Evolutionary conservation across 208 protist species (phyloP).

Genomic region (Leishmania mexicana): DNA sequence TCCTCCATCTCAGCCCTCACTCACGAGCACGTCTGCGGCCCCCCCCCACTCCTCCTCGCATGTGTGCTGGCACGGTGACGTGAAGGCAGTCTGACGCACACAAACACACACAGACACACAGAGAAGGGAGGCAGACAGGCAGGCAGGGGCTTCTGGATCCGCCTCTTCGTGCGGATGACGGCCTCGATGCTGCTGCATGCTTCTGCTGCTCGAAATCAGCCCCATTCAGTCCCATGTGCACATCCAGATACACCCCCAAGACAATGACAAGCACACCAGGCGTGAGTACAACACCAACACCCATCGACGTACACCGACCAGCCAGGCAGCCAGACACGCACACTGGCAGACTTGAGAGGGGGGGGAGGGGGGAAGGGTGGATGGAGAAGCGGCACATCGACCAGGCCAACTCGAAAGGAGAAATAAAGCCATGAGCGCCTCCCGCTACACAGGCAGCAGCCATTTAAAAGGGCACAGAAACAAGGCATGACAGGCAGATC

Average conservation of each 20-base stretch:
- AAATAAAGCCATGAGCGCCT: background rate
- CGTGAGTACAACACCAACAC: background rate
- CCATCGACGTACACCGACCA: conserved; percentile 9
- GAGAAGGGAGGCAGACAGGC: background rate
- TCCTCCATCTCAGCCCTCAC: background rate
- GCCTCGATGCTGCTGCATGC: background rate
- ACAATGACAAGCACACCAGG: background rate
- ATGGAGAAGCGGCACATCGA: background rate
- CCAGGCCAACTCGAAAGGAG: background rate
- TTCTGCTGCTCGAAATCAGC: background rate
- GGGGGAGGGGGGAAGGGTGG: background rate
- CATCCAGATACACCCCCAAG: background rate
- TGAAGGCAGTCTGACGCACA: background rate
- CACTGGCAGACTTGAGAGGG: background rate
- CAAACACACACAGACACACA: background rate
- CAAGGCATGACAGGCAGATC: too few relatives aligned
- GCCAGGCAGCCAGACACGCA: background rate
- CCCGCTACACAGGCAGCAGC: background rate
- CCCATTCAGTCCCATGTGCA: background rate
- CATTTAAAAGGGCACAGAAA: background rate
- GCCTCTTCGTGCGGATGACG: background rate
- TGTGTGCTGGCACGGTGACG: background rate
- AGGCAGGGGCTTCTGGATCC: background rate
- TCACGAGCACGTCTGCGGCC: background rate
- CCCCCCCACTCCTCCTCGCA: background rate